Percentiles rank a stretch among this genome's conserved stretches.
phyloP scores from a whole-genome alignment of 164 flowering plant species.

The Dillenia turbinata region DNA sequence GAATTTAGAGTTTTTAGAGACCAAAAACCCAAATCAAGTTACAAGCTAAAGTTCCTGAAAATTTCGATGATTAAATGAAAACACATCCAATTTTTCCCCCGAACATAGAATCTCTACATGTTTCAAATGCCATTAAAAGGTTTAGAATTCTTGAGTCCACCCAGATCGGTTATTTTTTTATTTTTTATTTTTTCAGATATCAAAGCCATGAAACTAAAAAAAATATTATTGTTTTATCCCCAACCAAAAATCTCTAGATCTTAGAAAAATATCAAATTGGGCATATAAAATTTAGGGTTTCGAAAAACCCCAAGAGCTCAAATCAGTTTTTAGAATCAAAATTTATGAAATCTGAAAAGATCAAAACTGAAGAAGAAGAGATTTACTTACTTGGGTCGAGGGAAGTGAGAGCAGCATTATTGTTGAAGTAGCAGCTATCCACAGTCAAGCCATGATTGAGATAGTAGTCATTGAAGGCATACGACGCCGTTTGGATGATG shows the following conservation, averaged over 20 bases:
- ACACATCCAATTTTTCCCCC: too few species aligned
- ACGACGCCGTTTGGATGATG: constrained; percentile 59
- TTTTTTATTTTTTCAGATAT: too few species aligned
- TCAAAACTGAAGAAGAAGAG: neutral
- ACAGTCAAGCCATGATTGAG: constrained; percentile 41
- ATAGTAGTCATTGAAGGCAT: constrained; percentile 76
- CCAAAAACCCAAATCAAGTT: neutral
- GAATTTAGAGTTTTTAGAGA: too few species aligned
- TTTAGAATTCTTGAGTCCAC: too few species aligned
- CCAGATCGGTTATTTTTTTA: too few species aligned
- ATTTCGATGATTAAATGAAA: neutral
- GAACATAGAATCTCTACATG: too few species aligned
- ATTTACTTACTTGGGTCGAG: constrained; percentile 63
- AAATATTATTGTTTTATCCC: too few species aligned
- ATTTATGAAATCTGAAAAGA: neutral
- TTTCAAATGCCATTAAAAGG: too few species aligned
- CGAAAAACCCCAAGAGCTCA: neutral
- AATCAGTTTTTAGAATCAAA: neutral
- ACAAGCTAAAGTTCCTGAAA: neutral
- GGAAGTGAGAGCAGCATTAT: constrained; percentile 65
- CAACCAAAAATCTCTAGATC: too few species aligned
- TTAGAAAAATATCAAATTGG: neutral
- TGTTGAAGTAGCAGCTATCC: constrained; percentile 52
- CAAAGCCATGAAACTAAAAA: too few species aligned
- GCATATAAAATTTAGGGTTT: neutral